Base-by-base conservation (phyloP, 2,329 filamentous ascomycete genomes). In the Fusarium guadeloupense region DNA sequence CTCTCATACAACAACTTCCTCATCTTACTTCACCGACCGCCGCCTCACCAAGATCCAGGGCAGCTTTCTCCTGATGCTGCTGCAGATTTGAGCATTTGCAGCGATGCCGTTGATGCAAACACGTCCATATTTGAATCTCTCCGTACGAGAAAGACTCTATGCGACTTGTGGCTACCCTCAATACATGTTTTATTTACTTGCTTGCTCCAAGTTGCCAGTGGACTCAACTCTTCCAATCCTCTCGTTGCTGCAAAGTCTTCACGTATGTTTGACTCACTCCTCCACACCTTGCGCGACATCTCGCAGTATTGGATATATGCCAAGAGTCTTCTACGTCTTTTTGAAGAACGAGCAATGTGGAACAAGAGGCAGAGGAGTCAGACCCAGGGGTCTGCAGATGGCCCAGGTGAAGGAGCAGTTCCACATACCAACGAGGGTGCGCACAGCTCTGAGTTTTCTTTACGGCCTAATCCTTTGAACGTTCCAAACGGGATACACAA, bases 1-100 rank as follows among this genome's bases (percentile, higher is more conserved):
- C 68, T 76, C 25, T 72, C 71, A 2, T 76, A 75, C 46, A 74
- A 74, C 45, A 72, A 72, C 54, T 71, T 73, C 28, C 67, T 76
- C 21, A 62, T 75, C n/a, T 65, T 76, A 3, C 69, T 76, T 13
- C 74, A 76, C 48, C 68, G 74, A 4, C 67, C 71, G 5, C 61
- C 68, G 2, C 72, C 73, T 3, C 54, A 51, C 25, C 54, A 55
- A 31, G 39, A 60, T 19, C 37, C 58, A 14, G 33, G 50, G 7
- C 51, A 62, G 19, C 38, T 50, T 17, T 42, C 47, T 9, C 35
- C 49, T 3, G 58, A 63, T 6, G 46, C 61, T 2, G 59, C 60
- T 23, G 66, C 52, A 21, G 71, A 75, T 43, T 42, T 67, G 41
- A 70, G 63, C 41, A 74, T 75, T 16, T 76, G 74, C 41, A 66